These are phyloP conservation scores for Geotrichum australiense DNA, from an alignment of 1,139 yeast species.

Conservation along the genomic window DNA sequence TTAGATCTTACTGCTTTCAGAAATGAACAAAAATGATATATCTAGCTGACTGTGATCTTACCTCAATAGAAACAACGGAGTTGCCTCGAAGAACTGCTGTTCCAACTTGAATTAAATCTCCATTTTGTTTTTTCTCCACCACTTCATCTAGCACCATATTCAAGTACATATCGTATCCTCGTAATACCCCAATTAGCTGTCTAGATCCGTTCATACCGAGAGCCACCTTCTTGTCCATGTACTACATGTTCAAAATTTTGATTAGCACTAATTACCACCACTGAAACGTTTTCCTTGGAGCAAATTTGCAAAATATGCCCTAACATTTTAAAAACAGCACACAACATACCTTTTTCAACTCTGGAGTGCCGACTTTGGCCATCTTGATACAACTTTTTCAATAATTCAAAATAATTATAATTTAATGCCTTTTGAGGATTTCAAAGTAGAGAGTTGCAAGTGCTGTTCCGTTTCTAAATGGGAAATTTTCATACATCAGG, in stretches of 20 bases:
- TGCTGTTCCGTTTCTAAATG: slow-evolving; percentile 5
- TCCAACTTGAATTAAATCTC: slow-evolving; percentile 50
- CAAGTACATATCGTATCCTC: slow-evolving; percentile 75
- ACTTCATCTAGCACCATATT: slow-evolving; percentile 72
- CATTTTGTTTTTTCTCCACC: slow-evolving; percentile 49
- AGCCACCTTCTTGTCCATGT: slow-evolving; percentile 66
- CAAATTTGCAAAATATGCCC: neutral
- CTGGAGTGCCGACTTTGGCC: slow-evolving; percentile 51
- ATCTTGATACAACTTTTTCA: slow-evolving; percentile 21
- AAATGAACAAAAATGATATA: slow-evolving; percentile 39
- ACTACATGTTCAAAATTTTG: slow-evolving; percentile 40
- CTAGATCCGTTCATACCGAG: slow-evolving; percentile 71
- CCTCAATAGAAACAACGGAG: slow-evolving; percentile 40
- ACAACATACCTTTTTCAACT: slow-evolving; percentile 42
- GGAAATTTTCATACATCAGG: slow-evolving; percentile 13
- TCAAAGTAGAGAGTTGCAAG: neutral
- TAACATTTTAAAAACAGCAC: neutral
- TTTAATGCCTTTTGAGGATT: too few relatives aligned
- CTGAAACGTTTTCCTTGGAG: neutral
- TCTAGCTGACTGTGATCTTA: slow-evolving; percentile 48
- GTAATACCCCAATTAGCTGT: slow-evolving; percentile 60
- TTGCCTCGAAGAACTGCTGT: slow-evolving; percentile 43
- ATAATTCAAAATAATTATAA: too few relatives aligned
- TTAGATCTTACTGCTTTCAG: too few relatives aligned
- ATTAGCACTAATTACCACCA: too few relatives aligned